Conservation (phyloP, 176 grass and related monocot genomes). For the Carex parvula region DNA sequence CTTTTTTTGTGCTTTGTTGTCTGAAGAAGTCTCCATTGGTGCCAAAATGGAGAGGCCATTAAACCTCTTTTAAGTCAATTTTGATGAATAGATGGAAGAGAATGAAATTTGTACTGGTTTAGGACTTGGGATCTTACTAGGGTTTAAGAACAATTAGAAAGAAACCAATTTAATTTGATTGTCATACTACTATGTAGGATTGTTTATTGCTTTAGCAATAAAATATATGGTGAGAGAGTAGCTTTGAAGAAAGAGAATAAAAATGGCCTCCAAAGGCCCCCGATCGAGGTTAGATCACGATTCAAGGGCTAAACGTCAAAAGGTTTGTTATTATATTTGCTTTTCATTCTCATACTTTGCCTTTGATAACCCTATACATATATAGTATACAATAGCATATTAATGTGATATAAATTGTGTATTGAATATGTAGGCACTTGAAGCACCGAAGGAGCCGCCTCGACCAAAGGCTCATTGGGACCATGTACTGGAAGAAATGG, state of each 20-base stretch:
- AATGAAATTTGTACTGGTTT: constrained; percentile 1
- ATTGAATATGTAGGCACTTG: constrained; percentile 55
- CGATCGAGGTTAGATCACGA: constrained; percentile 88
- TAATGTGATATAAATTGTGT: background rate
- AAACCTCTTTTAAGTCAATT: background rate
- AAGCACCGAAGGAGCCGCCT: constrained; percentile 76
- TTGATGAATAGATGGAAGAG: background rate
- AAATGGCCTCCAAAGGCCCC: constrained; percentile 98
- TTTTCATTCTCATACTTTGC: constrained; percentile 19
- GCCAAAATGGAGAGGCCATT: background rate
- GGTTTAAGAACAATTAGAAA: constrained; percentile 10
- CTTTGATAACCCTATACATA: background rate
- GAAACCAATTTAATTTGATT: background rate
- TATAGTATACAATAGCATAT: background rate
- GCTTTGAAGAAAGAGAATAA: constrained; percentile 27
- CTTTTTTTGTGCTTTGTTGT: background rate
- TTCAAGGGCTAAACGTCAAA: constrained; percentile 84
- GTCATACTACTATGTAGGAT: background rate
- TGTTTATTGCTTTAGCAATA: constrained; percentile 8
- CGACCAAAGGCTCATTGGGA: constrained; percentile 95
- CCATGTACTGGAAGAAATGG: constrained; percentile 93
- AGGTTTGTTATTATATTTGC: constrained; percentile 55
- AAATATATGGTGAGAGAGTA: constrained; percentile 25
- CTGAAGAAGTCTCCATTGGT: constrained; percentile 3
- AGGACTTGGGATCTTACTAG: background rate